Conservation (phyloP, 2,329 filamentous ascomycete genomes). For the Clonostachys rhizophaga region DNA sequence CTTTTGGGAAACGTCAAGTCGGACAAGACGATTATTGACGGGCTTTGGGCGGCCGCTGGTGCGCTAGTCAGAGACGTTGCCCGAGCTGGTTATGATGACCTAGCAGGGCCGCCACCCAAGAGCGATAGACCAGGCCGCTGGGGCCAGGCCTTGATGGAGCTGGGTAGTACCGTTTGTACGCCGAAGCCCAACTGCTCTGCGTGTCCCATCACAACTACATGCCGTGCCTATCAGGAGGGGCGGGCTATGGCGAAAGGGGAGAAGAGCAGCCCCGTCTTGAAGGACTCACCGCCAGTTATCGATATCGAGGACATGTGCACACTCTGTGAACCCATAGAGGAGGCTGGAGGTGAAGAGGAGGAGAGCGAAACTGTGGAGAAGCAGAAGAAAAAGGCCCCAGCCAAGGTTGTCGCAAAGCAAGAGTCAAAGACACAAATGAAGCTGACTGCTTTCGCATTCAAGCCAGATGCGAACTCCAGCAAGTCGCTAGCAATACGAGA, state of each 20-base stretch:
- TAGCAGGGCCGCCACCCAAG: conserved; percentile 13
- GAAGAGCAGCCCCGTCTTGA: neutral
- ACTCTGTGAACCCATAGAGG: conserved; percentile 41
- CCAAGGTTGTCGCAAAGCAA: conserved; percentile 7
- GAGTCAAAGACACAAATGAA: conserved; percentile 17
- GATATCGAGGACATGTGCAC: conserved; percentile 48
- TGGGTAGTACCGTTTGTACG: conserved; percentile 58
- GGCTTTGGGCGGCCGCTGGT: conserved; percentile 54
- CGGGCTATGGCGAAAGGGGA: conserved; percentile 14
- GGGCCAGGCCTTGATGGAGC: conserved; percentile 63
- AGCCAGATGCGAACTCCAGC: conserved; percentile 1
- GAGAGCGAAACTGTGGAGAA: neutral
- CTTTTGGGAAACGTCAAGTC: conserved; percentile 51
- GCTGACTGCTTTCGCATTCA: conserved; percentile 27
- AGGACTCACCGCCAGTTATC: conserved; percentile 6
- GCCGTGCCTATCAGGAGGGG: conserved; percentile 46
- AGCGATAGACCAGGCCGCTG: conserved; percentile 53
- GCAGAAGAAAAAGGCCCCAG: neutral
- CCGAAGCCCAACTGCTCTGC: conserved; percentile 51
- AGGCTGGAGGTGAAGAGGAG: conserved; percentile 15
- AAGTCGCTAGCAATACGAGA: conserved; percentile 6
- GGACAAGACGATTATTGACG: conserved; percentile 44
- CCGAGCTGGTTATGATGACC: conserved; percentile 5
- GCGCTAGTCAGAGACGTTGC: conserved; percentile 48
- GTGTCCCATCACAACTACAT: conserved; percentile 46